Evolutionary conservation across 176 grass and related monocot species (phyloP), one percentile per base, ranked within the genome.

Genomic region (Aegilops bicornis): DNA sequence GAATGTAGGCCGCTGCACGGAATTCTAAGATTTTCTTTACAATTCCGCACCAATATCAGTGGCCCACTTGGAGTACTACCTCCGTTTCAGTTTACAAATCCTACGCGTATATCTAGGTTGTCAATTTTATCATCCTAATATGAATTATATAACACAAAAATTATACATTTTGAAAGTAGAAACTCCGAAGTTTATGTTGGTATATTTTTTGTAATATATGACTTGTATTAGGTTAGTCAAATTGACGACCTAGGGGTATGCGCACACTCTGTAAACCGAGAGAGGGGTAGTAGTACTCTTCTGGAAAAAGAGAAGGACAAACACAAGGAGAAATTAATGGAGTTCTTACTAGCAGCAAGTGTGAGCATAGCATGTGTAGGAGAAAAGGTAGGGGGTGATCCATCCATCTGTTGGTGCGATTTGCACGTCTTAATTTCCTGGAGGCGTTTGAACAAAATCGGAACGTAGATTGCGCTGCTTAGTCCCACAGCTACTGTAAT

Each of bases 1-100:
- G 86, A 91, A 88, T 85, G 82, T 82, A 88, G 29, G 85, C 67
- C 48, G 66, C 85, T 20, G 60, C 81, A 88, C 76, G 69, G 45
- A 76, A 50, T 76, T 69, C 77, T 40, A 87, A 84, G 39, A 54
- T 54, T 54, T 5, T 64, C 37, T 91, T 59, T 75, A 54, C 50
- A 19, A 7, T 2, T 0, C 36, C 16, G 60, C 84, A 31, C 67
- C 45, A 47, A 23, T 75, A 76, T 13, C 80, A 36, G 29, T 42
- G 80, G 45, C 63, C 43, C 58, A 56, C 64, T 62, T 65, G 43
- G 56, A 54, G 6, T 14, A 24, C 4, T 27, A 1, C 25, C 25
- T 27, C 25, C 25, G 25, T 27, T 27, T 27, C 25, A 27, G 25
- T 27, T 27, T 27, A 27, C 25, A 27, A 27, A 27, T 27, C 25